A percentile compares a stretch with the other conserved stretches of the same genome.
Evolutionary conservation across 768 basidiomycete species (phyloP).

Genomic region (Trametopsis cervina): DNA sequence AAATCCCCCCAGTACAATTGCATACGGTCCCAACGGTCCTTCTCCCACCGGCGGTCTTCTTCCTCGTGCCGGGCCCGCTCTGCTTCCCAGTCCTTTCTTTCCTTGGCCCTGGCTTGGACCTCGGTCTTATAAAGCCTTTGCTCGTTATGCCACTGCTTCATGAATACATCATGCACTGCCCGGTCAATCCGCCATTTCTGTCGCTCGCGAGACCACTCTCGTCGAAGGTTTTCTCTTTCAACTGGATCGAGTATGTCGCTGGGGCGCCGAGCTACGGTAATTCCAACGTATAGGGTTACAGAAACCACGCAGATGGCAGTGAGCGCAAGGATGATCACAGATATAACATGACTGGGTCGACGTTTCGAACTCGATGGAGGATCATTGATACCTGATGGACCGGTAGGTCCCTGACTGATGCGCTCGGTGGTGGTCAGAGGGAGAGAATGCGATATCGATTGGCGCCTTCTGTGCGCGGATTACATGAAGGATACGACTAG

Average conservation of each 20-base stretch:
- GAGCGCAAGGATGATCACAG: too few relatives aligned
- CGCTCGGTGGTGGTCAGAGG: too few relatives aligned
- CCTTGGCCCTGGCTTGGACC: neutral
- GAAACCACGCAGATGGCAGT: neutral
- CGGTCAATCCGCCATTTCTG: neutral
- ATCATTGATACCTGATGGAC: too few relatives aligned
- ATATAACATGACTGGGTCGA: too few relatives aligned
- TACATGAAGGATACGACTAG: too few relatives aligned
- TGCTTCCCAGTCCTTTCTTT: neutral
- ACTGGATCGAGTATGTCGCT: neutral
- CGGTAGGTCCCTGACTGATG: too few relatives aligned
- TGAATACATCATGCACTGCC: neutral
- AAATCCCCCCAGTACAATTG: neutral
- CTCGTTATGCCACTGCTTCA: neutral
- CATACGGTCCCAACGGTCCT: neutral
- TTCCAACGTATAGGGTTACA: neutral
- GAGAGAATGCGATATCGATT: too few relatives aligned
- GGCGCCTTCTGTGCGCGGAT: too few relatives aligned
- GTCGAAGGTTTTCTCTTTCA: neutral
- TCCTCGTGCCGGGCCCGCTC: neutral
- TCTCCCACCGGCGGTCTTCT: neutral
- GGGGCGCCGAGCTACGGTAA: neutral
- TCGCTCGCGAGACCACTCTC: neutral
- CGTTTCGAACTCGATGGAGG: too few relatives aligned
- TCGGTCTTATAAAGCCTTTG: neutral